phyloP scores from a whole-genome alignment of 352 stramenopile species.

The Pythium insidiosum region DNA sequence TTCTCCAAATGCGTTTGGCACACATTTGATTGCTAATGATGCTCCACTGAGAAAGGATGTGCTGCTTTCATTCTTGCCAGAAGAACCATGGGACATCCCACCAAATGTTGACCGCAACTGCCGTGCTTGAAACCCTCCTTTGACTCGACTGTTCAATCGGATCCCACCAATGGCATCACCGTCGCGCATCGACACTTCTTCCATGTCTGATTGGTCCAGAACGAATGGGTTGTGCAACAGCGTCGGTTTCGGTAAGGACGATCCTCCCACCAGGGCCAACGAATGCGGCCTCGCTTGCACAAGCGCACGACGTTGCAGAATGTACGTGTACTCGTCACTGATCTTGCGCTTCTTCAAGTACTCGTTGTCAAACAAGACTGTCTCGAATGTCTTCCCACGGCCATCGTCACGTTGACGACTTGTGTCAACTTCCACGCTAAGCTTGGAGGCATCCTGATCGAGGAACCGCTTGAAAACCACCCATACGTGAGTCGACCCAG shows the following conservation, averaged over 20 bases:
- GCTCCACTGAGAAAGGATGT: no score
- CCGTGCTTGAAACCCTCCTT: no score
- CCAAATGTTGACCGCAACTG: no score
- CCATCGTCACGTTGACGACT: neutral
- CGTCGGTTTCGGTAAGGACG: slow-evolving; percentile 32
- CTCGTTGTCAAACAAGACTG: slow-evolving; percentile 18
- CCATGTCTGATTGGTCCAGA: slow-evolving; percentile 34
- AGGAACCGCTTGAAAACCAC: slow-evolving; percentile 26
- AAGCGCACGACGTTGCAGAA: slow-evolving; percentile 41
- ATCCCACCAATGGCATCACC: slow-evolving; percentile 30
- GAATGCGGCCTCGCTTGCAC: slow-evolving; percentile 12
- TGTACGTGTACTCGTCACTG: slow-evolving; percentile 67
- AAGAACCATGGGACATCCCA: no score
- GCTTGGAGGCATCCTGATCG: neutral
- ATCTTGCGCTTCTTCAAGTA: slow-evolving; percentile 56
- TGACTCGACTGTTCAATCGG: slow-evolving; percentile 7
- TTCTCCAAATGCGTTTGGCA: no score
- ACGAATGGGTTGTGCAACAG: slow-evolving; percentile 47
- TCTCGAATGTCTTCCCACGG: slow-evolving; percentile 11
- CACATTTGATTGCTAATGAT: no score
- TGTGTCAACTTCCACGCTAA: slow-evolving; percentile 1
- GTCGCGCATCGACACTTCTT: slow-evolving; percentile 26
- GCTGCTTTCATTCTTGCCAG: neutral
- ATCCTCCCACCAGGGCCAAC: slow-evolving; percentile 18
- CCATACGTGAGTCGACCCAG: slow-evolving; percentile 5